phyloP scores from a whole-genome alignment of 345 rosid genomes.

The Erucastrum elatum region DNA sequence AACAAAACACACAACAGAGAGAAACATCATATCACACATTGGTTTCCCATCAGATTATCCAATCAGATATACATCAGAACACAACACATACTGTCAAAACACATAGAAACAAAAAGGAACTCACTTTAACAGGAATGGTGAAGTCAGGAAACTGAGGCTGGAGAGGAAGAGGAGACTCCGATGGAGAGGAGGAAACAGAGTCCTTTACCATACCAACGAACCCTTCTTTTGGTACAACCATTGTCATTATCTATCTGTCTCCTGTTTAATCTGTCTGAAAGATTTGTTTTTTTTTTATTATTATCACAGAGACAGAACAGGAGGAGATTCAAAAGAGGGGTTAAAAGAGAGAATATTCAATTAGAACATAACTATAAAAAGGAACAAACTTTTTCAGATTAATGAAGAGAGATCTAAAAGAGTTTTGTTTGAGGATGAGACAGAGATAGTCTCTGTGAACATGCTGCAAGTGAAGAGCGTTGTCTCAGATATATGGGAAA shows the following conservation, averaged over 20 bases:
- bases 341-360: conserved; percentile 30
- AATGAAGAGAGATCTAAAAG: conserved; percentile 3
- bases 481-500: conserved; percentile 10
- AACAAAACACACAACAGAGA: conserved; percentile 11
- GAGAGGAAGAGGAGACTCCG: conserved; percentile 47
- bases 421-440: background rate
- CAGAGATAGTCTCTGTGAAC: background rate
- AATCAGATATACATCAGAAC: background rate
- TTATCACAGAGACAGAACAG: conserved; percentile 25
- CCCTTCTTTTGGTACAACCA: conserved; percentile 72
- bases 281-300: background rate
- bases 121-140: conserved; percentile 49
- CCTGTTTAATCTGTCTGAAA: conserved; percentile 24
- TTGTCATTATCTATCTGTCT: conserved; percentile 44
- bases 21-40: background rate
- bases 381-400: conserved; percentile 6
- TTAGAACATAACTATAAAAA: conserved; percentile 1
- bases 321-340: conserved; percentile 34
- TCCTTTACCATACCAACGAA: conserved; percentile 51
- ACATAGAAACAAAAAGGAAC: background rate
- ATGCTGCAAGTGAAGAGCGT: background rate
- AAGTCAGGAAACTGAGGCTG: conserved; percentile 70
- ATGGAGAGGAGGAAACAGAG: conserved; percentile 41
- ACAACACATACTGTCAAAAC: background rate
- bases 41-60: background rate